Percentiles rank a stretch among this genome's conserved stretches.
These are phyloP conservation scores for Termitomyces eurrhizus DNA, from an alignment of 768 basidiomycete species.

Conservation along the genomic window DNA sequence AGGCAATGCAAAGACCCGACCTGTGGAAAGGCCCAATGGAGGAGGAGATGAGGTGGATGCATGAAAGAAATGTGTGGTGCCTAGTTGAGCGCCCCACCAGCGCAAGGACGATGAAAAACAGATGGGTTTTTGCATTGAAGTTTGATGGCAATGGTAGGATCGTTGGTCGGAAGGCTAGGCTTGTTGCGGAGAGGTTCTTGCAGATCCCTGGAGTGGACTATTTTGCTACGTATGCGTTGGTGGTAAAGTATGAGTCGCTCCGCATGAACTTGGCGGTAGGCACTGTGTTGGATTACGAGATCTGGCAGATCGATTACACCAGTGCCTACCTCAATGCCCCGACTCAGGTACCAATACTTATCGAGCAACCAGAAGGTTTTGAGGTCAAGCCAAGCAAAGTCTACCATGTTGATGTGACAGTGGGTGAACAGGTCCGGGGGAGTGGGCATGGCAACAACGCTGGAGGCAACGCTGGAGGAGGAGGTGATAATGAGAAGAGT, in stretches of 20 bases:
- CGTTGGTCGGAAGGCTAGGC: background rate
- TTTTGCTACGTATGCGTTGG: background rate
- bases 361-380: background rate
- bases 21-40: background rate
- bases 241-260: background rate
- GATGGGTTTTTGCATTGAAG: background rate
- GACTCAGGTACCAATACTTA: background rate
- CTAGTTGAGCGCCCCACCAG: background rate
- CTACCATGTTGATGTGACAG: background rate
- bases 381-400: background rate
- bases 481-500: background rate
- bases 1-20: background rate
- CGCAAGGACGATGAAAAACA: background rate
- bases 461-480: too few species aligned
- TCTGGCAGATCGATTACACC: background rate
- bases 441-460: background rate
- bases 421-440: background rate
- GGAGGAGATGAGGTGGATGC: background rate
- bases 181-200: background rate
- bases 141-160: background rate
- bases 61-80: slow-evolving; percentile 4
- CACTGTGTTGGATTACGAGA: background rate
- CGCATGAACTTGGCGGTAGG: background rate
- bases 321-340: background rate
- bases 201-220: background rate